These are phyloP conservation scores for Neofusicoccum cordaticola DNA, from an alignment of 2,329 filamentous ascomycete genomes.

Conservation along the genomic window DNA sequence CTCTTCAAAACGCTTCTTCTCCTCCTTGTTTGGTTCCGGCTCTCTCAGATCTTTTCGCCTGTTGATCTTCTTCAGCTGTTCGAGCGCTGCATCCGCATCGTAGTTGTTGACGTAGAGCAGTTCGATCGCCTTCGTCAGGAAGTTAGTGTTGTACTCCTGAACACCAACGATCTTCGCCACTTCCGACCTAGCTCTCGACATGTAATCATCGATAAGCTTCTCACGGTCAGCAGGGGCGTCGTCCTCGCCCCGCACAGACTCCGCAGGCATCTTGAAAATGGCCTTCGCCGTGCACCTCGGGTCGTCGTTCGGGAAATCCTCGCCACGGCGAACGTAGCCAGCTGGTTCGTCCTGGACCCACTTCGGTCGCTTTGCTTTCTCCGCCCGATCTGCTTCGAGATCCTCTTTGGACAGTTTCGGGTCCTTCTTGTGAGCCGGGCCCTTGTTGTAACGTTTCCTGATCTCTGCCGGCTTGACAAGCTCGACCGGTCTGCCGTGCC, in stretches of 20 bases:
- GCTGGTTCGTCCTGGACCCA: conserved; percentile 90
- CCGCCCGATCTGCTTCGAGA: conserved; percentile 76
- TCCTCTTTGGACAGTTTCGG: conserved; percentile 77
- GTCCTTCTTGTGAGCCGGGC: conserved; percentile 66
- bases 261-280: conserved; percentile 71
- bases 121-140: conserved; percentile 78
- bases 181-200: conserved; percentile 61
- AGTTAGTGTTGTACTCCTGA: conserved; percentile 74
- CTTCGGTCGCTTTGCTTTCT: conserved; percentile 78
- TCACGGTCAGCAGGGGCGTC: conserved; percentile 46
- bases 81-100: conserved; percentile 67
- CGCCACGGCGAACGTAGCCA: conserved; percentile 81
- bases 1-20: conserved; percentile 89
- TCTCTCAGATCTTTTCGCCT: conserved; percentile 74
- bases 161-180: conserved; percentile 66
- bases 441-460: conserved; percentile 71
- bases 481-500: conserved; percentile 84
- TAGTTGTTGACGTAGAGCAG: conserved; percentile 71
- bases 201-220: conserved; percentile 70
- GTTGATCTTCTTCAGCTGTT: conserved; percentile 65
- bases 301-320: conserved; percentile 71
- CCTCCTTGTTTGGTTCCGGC: conserved; percentile 72
- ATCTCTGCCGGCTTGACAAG: conserved; percentile 84
- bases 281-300: conserved; percentile 71
- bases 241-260: conserved; percentile 44